Conservation (phyloP, 169 alveolate species). For the Plasmodium vivax region DNA sequence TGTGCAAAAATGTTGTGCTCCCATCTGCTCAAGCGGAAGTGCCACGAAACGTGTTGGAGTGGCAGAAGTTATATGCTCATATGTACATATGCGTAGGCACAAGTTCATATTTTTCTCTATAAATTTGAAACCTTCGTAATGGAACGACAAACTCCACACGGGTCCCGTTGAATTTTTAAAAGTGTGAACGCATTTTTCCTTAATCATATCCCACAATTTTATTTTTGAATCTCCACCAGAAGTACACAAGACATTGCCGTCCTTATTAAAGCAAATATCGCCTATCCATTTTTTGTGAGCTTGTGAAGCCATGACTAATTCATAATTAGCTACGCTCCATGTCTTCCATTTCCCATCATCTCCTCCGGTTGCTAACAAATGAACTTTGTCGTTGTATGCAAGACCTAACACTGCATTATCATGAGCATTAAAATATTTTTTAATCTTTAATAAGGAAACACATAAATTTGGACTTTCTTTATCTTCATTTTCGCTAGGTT, state of each 20-base stretch:
- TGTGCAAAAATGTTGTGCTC: background rate
- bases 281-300: constrained; percentile 75
- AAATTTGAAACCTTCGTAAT: constrained; percentile 56
- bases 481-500: constrained; percentile 33
- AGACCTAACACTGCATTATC: constrained; percentile 66
- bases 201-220: constrained; percentile 72
- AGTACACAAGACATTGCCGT: constrained; percentile 71
- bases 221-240: constrained; percentile 75
- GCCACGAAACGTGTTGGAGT: background rate
- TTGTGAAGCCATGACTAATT: constrained; percentile 74
- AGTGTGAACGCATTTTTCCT: constrained; percentile 73
- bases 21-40: background rate
- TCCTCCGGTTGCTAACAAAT: constrained; percentile 73
- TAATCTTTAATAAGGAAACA: constrained; percentile 54
- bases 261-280: constrained; percentile 67
- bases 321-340: constrained; percentile 72
- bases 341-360: constrained; percentile 75
- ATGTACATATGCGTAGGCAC: background rate
- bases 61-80: background rate
- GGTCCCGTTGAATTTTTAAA: constrained; percentile 72
- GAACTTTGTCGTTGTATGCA: constrained; percentile 62
- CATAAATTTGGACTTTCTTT: constrained; percentile 14
- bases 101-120: constrained; percentile 14
- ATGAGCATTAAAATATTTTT: constrained; percentile 73
- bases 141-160: constrained; percentile 72